Conservation (phyloP, 1,139 yeast species). For the Blastobotrys illinoisensis region DNA sequence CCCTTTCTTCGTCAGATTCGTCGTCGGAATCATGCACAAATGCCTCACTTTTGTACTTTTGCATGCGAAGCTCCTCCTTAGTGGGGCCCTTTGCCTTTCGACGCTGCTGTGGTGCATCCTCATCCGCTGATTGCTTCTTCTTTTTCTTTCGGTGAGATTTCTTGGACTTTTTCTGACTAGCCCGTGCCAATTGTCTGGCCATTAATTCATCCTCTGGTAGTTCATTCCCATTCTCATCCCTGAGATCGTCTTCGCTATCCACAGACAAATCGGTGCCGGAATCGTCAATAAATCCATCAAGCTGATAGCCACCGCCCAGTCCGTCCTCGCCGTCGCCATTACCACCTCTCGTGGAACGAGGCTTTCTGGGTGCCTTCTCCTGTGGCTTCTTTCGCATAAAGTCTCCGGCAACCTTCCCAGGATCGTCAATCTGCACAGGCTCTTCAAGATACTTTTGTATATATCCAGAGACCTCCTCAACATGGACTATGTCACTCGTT, state of each 20-base stretch:
- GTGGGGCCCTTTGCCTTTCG: constrained; percentile 6
- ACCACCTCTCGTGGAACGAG: neutral
- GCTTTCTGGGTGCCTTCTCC: neutral
- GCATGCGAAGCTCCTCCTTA: constrained; percentile 1
- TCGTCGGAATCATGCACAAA: constrained; percentile 62
- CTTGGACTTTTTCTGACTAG: neutral
- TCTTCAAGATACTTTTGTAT: constrained; percentile 33
- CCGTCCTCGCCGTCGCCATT: constrained; percentile 10
- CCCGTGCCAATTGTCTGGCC: constrained; percentile 13
- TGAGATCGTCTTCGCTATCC: constrained; percentile 15
- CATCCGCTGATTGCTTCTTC: constrained; percentile 12
- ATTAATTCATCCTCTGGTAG: constrained; percentile 18
- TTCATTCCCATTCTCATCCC: constrained; percentile 17
- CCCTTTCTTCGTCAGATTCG: constrained; percentile 56
- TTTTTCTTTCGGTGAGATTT: constrained; percentile 9
- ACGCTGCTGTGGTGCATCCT: constrained; percentile 5
- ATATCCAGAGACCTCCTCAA: constrained; percentile 25
- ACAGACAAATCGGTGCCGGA: constrained; percentile 17
- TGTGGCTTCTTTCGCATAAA: constrained; percentile 6
- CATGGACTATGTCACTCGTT: constrained; percentile 18
- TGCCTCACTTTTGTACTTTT: constrained; percentile 34
- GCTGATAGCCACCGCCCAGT: neutral
- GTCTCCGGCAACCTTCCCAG: constrained; percentile 3
- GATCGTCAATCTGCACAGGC: constrained; percentile 37
- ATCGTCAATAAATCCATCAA: constrained; percentile 15